A percentile compares a stretch with the other conserved stretches of the same genome.
Conservation (phyloP, 441 rosid genomes). For the Eutrema salsugineum region DNA sequence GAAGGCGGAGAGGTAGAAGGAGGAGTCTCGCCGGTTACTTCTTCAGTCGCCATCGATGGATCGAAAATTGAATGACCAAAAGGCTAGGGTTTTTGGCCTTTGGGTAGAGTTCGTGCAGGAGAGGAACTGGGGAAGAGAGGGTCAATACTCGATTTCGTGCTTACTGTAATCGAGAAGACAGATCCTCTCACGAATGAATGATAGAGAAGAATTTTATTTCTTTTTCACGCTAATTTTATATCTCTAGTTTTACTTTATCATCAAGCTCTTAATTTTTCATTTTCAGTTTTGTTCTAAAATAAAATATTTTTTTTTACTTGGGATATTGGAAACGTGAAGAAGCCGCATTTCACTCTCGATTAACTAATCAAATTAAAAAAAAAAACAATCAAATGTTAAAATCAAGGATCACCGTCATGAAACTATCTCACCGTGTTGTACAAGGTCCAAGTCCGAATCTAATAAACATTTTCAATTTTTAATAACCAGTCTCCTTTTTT, state of each 20-base stretch:
- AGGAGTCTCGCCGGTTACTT: conserved; percentile 4
- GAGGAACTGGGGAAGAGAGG: conserved; percentile 2
- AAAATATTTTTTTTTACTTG: neutral
- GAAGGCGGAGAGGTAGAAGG: conserved; percentile 15
- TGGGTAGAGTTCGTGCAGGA: conserved; percentile 1
- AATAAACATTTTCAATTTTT: neutral
- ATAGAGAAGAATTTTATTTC: neutral
- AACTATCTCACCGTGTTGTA: neutral
- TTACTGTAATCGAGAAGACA: conserved; percentile 14
- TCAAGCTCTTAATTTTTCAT: neutral
- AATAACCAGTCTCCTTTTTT: too few relatives aligned
- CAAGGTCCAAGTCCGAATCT: neutral
- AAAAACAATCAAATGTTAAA: neutral
- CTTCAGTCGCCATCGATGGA: conserved; percentile 24
- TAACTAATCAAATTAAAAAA: neutral
- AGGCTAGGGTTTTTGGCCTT: conserved; percentile 6
- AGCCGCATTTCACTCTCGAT: neutral
- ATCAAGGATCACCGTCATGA: neutral
- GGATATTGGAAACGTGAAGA: neutral
- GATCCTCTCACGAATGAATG: neutral
- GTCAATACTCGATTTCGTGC: conserved; percentile 13
- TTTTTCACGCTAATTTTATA: neutral
- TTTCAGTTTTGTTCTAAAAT: neutral
- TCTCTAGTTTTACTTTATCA: conserved; percentile 5
- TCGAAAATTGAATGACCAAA: neutral